Conservation (phyloP, 306 rosid genomes). For the Trichosanthes cucumerina region DNA sequence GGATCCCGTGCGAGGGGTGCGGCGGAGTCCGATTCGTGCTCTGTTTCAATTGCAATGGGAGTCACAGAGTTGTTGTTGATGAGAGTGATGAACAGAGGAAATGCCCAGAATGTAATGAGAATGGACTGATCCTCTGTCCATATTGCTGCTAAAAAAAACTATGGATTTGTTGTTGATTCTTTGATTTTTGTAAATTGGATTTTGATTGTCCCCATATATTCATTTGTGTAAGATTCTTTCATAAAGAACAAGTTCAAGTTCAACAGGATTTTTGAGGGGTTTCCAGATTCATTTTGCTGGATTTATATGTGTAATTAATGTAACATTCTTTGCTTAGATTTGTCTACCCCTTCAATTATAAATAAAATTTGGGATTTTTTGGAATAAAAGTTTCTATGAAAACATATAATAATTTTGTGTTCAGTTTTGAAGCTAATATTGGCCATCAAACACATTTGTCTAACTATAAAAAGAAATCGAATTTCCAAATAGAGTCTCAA, state of each 20-base stretch:
- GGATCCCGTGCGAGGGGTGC: conserved; percentile 60
- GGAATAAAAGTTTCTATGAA: neutral
- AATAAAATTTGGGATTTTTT: neutral
- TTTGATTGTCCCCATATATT: neutral
- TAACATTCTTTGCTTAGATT: neutral
- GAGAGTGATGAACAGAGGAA: conserved; percentile 23
- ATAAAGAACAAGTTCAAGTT: neutral
- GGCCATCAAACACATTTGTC: too few species aligned
- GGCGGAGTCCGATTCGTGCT: conserved; percentile 62
- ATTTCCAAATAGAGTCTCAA: too few species aligned
- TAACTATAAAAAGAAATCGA: too few species aligned
- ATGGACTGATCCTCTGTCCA: conserved; percentile 75
- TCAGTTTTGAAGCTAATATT: too few species aligned
- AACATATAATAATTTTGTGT: too few species aligned
- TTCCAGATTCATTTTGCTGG: neutral
- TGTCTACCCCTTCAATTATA: neutral
- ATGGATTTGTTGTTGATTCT: neutral
- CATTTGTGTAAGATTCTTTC: neutral
- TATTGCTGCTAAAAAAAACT: conserved; percentile 30
- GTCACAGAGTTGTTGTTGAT: conserved; percentile 32
- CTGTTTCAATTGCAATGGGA: conserved; percentile 71
- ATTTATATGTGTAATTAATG: neutral
- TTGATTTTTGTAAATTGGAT: conserved; percentile 9
- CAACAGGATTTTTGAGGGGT: neutral
- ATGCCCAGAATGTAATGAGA: conserved; percentile 70